Base-by-base conservation (phyloP, 1,139 yeast genomes). In the Candida frijolesensis region DNA sequence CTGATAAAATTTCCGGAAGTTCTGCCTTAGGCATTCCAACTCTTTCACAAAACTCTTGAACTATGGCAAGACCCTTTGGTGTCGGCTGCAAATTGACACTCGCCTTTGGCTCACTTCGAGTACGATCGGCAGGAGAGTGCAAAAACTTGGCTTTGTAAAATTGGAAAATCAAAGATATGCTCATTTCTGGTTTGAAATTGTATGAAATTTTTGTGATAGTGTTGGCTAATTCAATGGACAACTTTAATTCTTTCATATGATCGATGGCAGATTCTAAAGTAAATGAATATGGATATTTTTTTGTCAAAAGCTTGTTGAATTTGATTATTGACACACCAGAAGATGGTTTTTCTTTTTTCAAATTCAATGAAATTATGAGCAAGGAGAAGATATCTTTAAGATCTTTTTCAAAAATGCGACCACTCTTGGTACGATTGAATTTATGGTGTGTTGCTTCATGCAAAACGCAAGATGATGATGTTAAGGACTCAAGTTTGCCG, bases 1-100 rank as follows among this genome's bases (percentile, higher is more conserved):
- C 79, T 2, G 66, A 59, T 9, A 90, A 60, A 11, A 89, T 76
- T 1, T 65, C 59, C 0, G 86, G 86, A 40, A 66, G 53, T 0
- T 55, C 51, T 0, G 64, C 56, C 12, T 66, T 64, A 42, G 69
- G 72, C 51, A 86, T 66, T 0, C 94, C 96, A 48, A 79, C 69
- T 42, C 72, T 77, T 47, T 72, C 71, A 55, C 87, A 84, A 62
- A 85, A 90, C 11, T 77, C 72, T 46, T 80, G 82, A 1, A 92
- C 67, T 0, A 90, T 64, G 0, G 91, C 84, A 4, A 90, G 82
- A 1, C 98, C 99, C 62, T 94, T 94, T 0, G 98, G 94, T 0
- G 98, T 90, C 4, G 97, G 96, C 60, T 92, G 98, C 34, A 91
- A 63, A 3, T 71, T 51, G 0, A 74, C 69, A 43, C 68, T 63